Percentiles rank a stretch among this genome's conserved stretches.
These are phyloP conservation scores for Amphicarpaea edgeworthii DNA, from an alignment of 306 rosid species.

Conservation along the genomic window DNA sequence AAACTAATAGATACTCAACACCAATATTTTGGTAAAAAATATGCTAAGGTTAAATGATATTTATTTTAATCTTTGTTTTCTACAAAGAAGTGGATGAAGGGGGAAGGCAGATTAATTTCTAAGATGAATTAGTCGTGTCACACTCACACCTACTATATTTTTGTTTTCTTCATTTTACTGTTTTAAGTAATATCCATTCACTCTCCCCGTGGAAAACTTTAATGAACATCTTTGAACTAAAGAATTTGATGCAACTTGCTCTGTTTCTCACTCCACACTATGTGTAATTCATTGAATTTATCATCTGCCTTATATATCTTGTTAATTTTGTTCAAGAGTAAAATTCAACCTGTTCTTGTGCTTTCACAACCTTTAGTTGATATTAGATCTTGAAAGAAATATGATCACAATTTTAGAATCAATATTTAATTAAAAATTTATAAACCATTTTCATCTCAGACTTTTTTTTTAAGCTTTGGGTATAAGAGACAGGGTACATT, in stretches of 20 bases:
- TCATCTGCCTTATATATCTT: not conserved
- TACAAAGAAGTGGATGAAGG: not conserved
- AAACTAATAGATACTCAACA: too few species aligned
- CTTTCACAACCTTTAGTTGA: not conserved
- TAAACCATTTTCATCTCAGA: not conserved
- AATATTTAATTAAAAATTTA: not conserved
- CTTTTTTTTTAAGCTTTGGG: not conserved
- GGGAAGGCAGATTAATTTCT: not conserved
- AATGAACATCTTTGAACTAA: constrained; percentile 7
- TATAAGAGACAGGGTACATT: not conserved
- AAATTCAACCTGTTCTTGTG: not conserved
- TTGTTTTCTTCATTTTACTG: not conserved
- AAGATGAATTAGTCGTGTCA: not conserved
- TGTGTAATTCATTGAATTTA: not conserved
- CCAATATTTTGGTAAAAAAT: too few species aligned
- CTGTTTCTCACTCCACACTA: not conserved
- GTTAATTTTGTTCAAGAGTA: not conserved
- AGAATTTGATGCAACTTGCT: not conserved
- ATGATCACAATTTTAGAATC: not conserved
- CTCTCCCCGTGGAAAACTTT: not conserved
- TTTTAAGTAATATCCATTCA: not conserved
- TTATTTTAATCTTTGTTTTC: not conserved
- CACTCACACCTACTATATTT: not conserved
- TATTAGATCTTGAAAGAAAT: not conserved
- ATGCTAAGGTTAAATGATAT: not conserved